These are phyloP conservation scores for Astragalus membranaceus DNA, from an alignment of 306 rosid genomes.

Conservation along the genomic window DNA sequence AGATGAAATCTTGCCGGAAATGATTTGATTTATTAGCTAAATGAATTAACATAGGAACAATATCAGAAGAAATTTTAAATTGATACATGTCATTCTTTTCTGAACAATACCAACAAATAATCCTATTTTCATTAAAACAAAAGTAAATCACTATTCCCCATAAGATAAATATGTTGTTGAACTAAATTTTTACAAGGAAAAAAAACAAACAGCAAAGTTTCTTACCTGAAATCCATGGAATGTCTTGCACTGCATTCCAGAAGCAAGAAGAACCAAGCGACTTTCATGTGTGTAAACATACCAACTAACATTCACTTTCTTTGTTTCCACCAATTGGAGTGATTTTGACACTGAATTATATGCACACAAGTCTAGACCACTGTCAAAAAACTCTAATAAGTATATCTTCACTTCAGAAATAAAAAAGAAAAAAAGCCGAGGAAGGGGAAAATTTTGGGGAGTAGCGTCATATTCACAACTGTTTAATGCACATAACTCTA, in stretches of 20 bases:
- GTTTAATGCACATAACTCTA: background rate
- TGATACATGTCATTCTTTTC: slow-evolving; percentile 17
- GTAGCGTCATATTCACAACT: background rate
- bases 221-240: slow-evolving; percentile 93
- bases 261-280: slow-evolving; percentile 94
- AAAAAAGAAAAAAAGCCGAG: background rate
- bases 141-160: background rate
- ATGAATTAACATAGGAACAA: background rate
- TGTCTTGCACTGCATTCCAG: slow-evolving; percentile 98
- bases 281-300: slow-evolving; percentile 95
- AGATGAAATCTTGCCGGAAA: slow-evolving; percentile 74
- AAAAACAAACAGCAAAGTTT: background rate
- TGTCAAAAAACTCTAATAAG: slow-evolving; percentile 30
- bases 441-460: background rate
- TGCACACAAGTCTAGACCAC: slow-evolving; percentile 89
- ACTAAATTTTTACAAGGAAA: background rate
- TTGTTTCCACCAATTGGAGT: slow-evolving; percentile 76
- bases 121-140: background rate
- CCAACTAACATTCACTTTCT: slow-evolving; percentile 83
- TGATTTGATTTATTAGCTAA: slow-evolving; percentile 30
- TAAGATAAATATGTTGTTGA: background rate
- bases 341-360: slow-evolving; percentile 61
- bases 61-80: slow-evolving; percentile 12
- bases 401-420: slow-evolving; percentile 10
- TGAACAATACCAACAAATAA: background rate